A percentile compares a stretch with the other conserved stretches of the same genome.
Evolutionary conservation across 2,329 filamentous ascomycete species (phyloP).

Genomic region (Claviceps digitariae): DNA sequence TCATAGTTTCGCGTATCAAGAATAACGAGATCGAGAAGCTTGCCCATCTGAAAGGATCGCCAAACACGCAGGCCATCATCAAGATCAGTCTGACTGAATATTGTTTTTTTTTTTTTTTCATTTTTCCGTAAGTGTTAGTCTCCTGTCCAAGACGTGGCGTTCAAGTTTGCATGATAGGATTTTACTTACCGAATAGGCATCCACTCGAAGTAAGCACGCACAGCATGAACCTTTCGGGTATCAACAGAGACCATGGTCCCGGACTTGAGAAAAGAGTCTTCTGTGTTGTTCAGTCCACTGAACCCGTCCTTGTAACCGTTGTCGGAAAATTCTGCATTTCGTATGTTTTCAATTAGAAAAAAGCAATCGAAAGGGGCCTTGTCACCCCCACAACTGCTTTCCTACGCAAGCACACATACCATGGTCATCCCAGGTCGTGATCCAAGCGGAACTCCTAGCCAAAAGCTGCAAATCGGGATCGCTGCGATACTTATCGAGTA

Average conservation of each 20-base stretch:
- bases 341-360: background rate
- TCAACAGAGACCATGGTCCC: conserved; percentile 48
- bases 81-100: conserved; percentile 42
- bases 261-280: conserved; percentile 47
- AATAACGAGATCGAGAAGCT: conserved; percentile 52
- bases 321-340: conserved; percentile 36
- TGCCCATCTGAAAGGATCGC: conserved; percentile 52
- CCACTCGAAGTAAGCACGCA: conserved; percentile 58
- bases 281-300: conserved; percentile 49
- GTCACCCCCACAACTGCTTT: too few relatives aligned
- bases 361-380: too few relatives aligned
- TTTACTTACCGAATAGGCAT: conserved; percentile 17
- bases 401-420: too few relatives aligned
- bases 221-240: conserved; percentile 59
- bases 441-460: conserved; percentile 29
- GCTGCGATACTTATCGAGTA: conserved; percentile 20
- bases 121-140: background rate
- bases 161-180: background rate
- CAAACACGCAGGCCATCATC: conserved; percentile 58
- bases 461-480: conserved; percentile 28
- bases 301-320: conserved; percentile 53
- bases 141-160: background rate
- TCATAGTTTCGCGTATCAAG: conserved; percentile 59
- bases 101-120: background rate
- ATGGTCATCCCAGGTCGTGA: conserved; percentile 32